Percentiles rank a stretch among this genome's conserved stretches.
Evolutionary conservation across 441 rosid species (phyloP).

Genomic region (Erodium texanum): DNA sequence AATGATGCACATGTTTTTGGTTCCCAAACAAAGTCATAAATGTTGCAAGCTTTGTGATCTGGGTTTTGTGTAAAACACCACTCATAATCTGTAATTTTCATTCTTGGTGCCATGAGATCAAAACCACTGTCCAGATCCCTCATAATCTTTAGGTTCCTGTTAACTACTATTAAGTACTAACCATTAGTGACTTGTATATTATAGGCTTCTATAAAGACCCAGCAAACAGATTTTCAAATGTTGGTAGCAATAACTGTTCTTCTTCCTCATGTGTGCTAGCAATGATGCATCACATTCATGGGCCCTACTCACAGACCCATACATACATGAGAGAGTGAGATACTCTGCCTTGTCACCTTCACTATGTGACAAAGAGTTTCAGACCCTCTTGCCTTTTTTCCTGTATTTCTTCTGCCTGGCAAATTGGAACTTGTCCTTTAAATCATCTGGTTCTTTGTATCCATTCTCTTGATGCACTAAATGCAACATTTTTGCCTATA

Average conservation of each 20-base stretch:
- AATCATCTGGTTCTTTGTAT: conserved; percentile 16
- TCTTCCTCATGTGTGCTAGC: conserved; percentile 27
- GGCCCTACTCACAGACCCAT: conserved; percentile 34
- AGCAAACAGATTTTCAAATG: neutral
- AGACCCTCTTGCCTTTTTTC: conserved; percentile 17
- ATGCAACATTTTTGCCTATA: neutral
- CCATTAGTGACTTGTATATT: no score
- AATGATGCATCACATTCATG: conserved; percentile 40
- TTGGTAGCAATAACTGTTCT: conserved; percentile 12
- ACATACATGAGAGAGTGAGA: conserved; percentile 26
- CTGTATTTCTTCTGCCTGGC: conserved; percentile 14
- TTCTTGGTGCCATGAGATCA: no score
- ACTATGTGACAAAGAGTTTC: conserved; percentile 23
- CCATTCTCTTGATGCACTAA: neutral
- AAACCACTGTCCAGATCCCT: neutral
- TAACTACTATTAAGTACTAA: neutral
- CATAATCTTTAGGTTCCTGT: neutral
- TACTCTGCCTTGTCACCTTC: conserved; percentile 31
- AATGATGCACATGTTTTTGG: neutral
- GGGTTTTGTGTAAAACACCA: neutral
- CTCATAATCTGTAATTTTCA: neutral
- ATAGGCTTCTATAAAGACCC: neutral
- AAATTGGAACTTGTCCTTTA: conserved; percentile 20
- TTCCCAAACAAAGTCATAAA: no score
- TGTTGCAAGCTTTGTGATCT: conserved; percentile 8